Evolutionary conservation across 257 asterid genomes (phyloP), one percentile per base, ranked within the genome.

Genomic region (Nicotiana paniculata): DNA sequence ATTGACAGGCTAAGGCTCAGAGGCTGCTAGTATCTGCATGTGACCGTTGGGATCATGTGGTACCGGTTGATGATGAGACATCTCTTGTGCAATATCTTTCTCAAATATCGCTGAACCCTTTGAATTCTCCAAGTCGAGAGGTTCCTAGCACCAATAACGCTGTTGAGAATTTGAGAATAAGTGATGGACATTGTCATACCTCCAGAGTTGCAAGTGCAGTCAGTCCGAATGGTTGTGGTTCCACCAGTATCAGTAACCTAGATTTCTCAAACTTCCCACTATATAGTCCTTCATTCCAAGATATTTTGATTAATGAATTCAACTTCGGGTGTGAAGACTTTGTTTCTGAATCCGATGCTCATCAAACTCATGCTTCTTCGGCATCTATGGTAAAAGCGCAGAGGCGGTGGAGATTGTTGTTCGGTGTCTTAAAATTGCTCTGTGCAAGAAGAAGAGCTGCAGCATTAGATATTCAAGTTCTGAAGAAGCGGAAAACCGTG

Each of bases 1-100:
- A 70, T 59, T 76, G 18, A 72, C 87, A 92, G 94, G 91, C 35
- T 81, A 88, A 64, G 30, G 88, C 88, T 13, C 82, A 46, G 39
- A 74, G 87, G 57, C 64, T 85, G 84, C 39, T 87, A 55, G 64
- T 59, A 80, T 83, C 89, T 85, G 94, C 94, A 18, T 85, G 77
- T 62, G 17, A 69, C 10, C 72, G 88, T 81, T 86, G 88, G 91
- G 68, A 24, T 1, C 66, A 68, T 78, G 85, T 83, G 1, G 28
- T 13, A 70, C 10, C 58, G n/a, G 77, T 84, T 39, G 86, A 84
- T n/a, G 88, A 85, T 70, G 81, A 79, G 81, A 43, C 84, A 10
- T 84, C 86, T 28, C 80, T 87, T 51, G 61, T 66, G 24, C 79
- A 82, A 15, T 75, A 82, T 82, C 3, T 84, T 9, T n/a, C 77